These are phyloP conservation scores for Oryza glaberrima DNA, from an alignment of 176 grass and related monocot genomes.

Conservation along the genomic window DNA sequence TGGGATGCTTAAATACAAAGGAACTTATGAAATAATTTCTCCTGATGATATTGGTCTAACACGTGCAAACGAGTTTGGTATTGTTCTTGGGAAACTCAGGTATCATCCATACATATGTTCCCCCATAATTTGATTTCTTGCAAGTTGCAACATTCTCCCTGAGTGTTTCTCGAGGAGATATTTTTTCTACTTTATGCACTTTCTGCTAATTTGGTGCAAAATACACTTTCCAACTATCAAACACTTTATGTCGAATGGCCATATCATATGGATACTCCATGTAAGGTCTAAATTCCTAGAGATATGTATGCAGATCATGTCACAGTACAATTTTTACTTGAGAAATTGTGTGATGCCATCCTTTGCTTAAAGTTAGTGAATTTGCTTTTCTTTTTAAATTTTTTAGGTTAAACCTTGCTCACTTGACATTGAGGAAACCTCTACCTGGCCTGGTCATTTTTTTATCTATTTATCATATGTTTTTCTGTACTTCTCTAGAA, in stretches of 20 bases:
- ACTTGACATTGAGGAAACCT: neutral
- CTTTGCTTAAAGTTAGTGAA: neutral
- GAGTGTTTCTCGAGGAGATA: neutral
- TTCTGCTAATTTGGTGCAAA: neutral
- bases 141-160: neutral
- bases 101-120: constrained; percentile 37
- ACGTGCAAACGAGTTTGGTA: constrained; percentile 92
- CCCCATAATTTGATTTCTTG: neutral
- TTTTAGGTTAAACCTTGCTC: constrained; percentile 6
- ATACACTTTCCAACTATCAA: constrained; percentile 7
- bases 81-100: constrained; percentile 98
- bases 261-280: neutral
- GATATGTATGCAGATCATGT: neutral
- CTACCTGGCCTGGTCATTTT: neutral
- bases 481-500: neutral
- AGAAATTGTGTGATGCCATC: neutral
- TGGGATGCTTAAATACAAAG: constrained; percentile 98
- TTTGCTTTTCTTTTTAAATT: neutral
- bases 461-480: neutral
- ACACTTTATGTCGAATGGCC: constrained; percentile 15
- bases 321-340: neutral
- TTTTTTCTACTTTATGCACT: neutral
- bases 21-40: constrained; percentile 98
- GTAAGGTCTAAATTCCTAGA: neutral
- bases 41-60: constrained; percentile 94